Conservation (phyloP, 2,329 filamentous ascomycete species). For the Penicillium sp. region DNA sequence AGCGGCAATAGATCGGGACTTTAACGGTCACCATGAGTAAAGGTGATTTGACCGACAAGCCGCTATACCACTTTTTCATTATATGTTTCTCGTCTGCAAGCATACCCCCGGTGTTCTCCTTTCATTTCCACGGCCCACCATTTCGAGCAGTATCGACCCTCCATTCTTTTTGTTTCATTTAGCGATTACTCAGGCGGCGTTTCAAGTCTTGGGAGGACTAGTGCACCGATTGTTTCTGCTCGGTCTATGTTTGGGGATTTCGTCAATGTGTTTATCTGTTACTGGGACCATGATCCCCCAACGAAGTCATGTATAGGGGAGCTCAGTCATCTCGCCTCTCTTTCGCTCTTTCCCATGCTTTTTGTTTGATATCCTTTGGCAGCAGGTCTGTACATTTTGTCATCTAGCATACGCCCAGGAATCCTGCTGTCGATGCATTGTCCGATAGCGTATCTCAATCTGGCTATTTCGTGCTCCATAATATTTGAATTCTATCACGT, state of each 20-base stretch:
- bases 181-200: conserved; percentile 25
- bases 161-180: conserved; percentile 19
- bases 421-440: conserved; percentile 5
- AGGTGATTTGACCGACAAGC: neutral
- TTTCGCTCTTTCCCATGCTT: conserved; percentile 4
- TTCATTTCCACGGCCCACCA: neutral
- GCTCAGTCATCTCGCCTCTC: conserved; percentile 3
- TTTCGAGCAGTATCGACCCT: conserved; percentile 1
- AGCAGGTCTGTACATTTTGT: conserved; percentile 21
- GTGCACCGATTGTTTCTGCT: neutral
- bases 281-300: neutral
- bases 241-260: neutral
- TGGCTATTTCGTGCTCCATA: neutral
- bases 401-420: conserved; percentile 14
- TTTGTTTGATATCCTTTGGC: conserved; percentile 10
- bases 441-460: conserved; percentile 4
- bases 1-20: conserved; percentile 17
- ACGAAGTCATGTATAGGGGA: conserved; percentile 17
- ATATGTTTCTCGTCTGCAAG: neutral
- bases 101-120: conserved; percentile 1
- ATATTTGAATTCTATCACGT: neutral
- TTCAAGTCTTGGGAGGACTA: neutral
- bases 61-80: neutral
- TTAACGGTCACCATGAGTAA: conserved; percentile 3
- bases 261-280: neutral